These are phyloP conservation scores for Vitis rupestris DNA, from an alignment of 164 flowering plant genomes.

Conservation along the genomic window DNA sequence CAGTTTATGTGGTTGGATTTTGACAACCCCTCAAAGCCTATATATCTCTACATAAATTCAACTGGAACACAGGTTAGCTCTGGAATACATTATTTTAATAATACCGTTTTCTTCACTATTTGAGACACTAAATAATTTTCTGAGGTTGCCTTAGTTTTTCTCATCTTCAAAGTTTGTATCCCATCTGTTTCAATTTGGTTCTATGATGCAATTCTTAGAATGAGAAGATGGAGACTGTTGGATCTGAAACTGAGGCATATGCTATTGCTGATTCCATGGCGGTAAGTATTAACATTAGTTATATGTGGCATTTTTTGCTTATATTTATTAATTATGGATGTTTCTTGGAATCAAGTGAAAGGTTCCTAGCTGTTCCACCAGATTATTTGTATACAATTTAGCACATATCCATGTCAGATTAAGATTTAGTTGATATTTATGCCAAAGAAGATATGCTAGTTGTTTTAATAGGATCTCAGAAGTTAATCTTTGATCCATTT, in stretches of 20 bases:
- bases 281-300: constrained; percentile 44
- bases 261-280: constrained; percentile 86
- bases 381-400: too few species aligned
- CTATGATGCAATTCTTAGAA: constrained; percentile 41
- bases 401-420: too few species aligned
- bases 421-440: too few species aligned
- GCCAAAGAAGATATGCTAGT: too few species aligned
- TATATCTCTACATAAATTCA: constrained; percentile 84
- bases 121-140: neutral
- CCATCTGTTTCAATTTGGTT: constrained; percentile 3
- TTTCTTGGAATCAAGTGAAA: neutral
- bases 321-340: neutral
- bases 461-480: too few species aligned
- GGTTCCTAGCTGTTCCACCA: neutral
- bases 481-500: constrained; percentile 3
- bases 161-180: neutral
- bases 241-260: constrained; percentile 89
- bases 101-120: neutral
- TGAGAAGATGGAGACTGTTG: constrained; percentile 78
- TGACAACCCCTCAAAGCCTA: constrained; percentile 75
- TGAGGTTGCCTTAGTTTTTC: neutral
- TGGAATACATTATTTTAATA: neutral
- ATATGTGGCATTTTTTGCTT: neutral
- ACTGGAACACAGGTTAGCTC: constrained; percentile 82
- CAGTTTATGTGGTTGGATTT: constrained; percentile 85